Base-by-base conservation (phyloP, 179 eudicot species). In the Nepenthes alata region DNA sequence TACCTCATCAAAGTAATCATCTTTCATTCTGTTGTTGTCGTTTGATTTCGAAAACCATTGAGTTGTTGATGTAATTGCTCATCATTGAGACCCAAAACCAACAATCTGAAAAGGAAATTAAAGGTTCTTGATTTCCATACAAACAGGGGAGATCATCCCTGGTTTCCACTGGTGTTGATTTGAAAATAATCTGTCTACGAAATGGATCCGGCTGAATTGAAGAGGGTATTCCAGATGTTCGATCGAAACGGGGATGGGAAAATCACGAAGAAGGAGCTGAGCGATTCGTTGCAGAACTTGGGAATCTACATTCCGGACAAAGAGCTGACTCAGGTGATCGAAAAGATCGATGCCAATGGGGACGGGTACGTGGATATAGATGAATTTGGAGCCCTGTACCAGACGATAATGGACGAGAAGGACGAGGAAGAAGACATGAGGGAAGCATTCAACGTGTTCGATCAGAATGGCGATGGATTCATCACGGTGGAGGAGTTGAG, bases 371-470 rank as follows among this genome's bases (percentile, higher is more conserved):
- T 88, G 1, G 96, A 88, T 54, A 75, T 86, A 0, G 82, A 86
- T 4, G 96, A 88, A 70, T 86, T 88, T 41, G 86, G 85, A 0
- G 65, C 65, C 3, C 65, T 88, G 66, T 86, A 88, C 69, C 60
- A 72, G 47, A 67, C 85, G 0, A 82, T 88, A 36, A 76, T 81
- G 85, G 81, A 76, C 37, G 85, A 81, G 57, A 67, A 57, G 16
- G 83, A 83, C 13, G 88, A 85, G 68, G 97, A 86, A 53, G 96
- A 81, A 5, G 96, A 88, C 35, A 80, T 86, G 78, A 75, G 69
- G 66, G 96, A 86, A 59, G 95, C 96, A 0, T 89, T 89, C 76
- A 82, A 82, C 14, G 96, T 89, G 66, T 89, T 89, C 5, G 96
- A 89, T 64, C 83, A 72, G 37, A 89, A 89, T 52, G 85, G 95